A percentile compares a stretch with the other conserved stretches of the same genome.
phyloP scores from a whole-genome alignment of 805 yeast species.

The Kuraishia cidri region DNA sequence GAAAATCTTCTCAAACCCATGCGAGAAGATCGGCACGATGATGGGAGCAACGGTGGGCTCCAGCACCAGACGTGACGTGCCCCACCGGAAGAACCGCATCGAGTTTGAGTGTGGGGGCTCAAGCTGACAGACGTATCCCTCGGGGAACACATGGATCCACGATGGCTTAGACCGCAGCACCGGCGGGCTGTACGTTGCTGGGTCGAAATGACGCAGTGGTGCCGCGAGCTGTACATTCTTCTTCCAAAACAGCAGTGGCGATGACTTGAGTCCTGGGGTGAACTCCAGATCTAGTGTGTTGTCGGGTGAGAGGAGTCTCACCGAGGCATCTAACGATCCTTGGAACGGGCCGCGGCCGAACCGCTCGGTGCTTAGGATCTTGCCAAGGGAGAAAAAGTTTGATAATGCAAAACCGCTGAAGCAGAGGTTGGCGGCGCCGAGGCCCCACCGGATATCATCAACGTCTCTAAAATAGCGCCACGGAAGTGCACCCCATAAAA shows the following conservation, averaged over 20 bases:
- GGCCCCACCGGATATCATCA: constrained; percentile 81
- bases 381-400: constrained; percentile 77
- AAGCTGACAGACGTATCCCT: constrained; percentile 84
- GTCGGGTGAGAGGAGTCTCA: constrained; percentile 72
- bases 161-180: constrained; percentile 56
- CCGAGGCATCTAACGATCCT: constrained; percentile 79
- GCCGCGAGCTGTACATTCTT: not conserved
- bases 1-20: constrained; percentile 80
- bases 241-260: not conserved
- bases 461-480: constrained; percentile 52
- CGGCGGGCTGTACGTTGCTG: constrained; percentile 36
- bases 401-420: constrained; percentile 46
- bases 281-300: constrained; percentile 46
- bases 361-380: constrained; percentile 77
- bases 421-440: constrained; percentile 90
- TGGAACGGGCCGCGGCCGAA: constrained; percentile 95
- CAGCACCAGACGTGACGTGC: constrained; percentile 72
- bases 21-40: constrained; percentile 75
- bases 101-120: constrained; percentile 75
- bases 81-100: constrained; percentile 96
- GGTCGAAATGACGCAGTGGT: too few species aligned
- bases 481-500: constrained; percentile 81
- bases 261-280: constrained; percentile 7
- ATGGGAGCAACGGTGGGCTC: constrained; percentile 83
- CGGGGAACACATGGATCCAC: constrained; percentile 95